A percentile compares a stretch with the other conserved stretches of the same genome.
Conservation (phyloP, 176 grass and related monocot species). For the Carex parvula region DNA sequence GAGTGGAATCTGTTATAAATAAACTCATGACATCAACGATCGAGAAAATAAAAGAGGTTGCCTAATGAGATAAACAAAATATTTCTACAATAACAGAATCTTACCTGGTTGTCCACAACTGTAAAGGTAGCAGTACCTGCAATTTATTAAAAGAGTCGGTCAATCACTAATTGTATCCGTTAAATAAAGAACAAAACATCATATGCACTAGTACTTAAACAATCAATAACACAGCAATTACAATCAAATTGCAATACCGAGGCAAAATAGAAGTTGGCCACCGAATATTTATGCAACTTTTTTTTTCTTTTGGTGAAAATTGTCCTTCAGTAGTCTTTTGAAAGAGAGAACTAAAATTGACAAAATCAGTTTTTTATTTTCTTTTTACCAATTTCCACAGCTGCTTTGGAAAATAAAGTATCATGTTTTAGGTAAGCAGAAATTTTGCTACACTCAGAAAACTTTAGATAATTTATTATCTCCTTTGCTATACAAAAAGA, state of each 20-base stretch:
- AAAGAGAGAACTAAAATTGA: neutral
- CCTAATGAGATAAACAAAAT: neutral
- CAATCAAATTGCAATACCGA: neutral
- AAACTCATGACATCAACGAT: neutral
- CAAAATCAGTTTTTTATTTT: neutral
- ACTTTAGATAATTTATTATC: neutral
- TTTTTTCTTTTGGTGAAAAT: neutral
- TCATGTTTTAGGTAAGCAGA: neutral
- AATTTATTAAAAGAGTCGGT: neutral
- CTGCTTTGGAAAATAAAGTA: neutral
- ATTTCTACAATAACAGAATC: neutral
- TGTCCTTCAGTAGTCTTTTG: neutral
- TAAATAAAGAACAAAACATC: neutral
- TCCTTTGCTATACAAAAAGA: neutral
- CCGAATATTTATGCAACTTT: neutral
- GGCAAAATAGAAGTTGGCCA: neutral
- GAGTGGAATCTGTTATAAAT: conserved; percentile 29
- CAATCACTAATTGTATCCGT: neutral
- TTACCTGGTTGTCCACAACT: conserved; percentile 32
- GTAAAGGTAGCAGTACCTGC: conserved; percentile 38
- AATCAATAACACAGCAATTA: neutral
- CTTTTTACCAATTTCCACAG: neutral
- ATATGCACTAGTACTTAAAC: neutral
- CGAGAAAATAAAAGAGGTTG: neutral
- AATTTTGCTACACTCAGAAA: neutral